Percentiles rank a stretch among this genome's conserved stretches.
phyloP scores from a whole-genome alignment of 1,284 basidiomycete genomes.

The Volvariella surrecta region DNA sequence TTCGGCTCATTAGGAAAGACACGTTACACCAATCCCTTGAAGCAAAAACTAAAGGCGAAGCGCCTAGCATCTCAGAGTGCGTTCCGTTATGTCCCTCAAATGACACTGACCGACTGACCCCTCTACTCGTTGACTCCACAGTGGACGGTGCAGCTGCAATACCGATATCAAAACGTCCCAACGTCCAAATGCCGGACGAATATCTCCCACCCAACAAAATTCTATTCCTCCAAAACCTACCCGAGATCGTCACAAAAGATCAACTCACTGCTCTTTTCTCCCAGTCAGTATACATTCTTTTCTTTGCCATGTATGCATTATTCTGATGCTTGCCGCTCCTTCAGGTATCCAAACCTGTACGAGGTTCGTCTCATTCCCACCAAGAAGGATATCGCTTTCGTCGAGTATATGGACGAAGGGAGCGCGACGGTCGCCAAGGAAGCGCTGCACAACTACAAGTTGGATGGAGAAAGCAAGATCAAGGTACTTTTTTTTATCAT shows the following conservation, averaged over 20 bases:
- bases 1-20: constrained; percentile 47
- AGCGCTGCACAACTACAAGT: constrained; percentile 91
- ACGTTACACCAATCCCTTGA: constrained; percentile 80
- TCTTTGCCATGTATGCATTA: not conserved
- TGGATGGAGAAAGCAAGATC: constrained; percentile 94
- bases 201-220: constrained; percentile 99
- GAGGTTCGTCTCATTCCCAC: constrained; percentile 96
- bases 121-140: constrained; percentile 22
- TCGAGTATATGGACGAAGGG: constrained; percentile 88
- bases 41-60: constrained; percentile 77
- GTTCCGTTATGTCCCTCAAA: constrained; percentile 16
- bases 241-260: constrained; percentile 86
- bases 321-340: constrained; percentile 1
- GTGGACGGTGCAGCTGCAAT: constrained; percentile 63
- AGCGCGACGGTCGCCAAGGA: constrained; percentile 89
- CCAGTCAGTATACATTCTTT: constrained; percentile 47
- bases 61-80: constrained; percentile 70
- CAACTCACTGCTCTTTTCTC: constrained; percentile 84
- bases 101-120: constrained; percentile 5
- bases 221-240: constrained; percentile 94
- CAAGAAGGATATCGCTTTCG: constrained; percentile 94
- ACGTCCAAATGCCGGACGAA: constrained; percentile 97
- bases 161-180: constrained; percentile 65
- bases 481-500: constrained; percentile 47
- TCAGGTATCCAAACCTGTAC: constrained; percentile 83